Evolutionary conservation across 2,329 filamentous ascomycete genomes (phyloP).

Genomic region (Fusarium sp.): DNA sequence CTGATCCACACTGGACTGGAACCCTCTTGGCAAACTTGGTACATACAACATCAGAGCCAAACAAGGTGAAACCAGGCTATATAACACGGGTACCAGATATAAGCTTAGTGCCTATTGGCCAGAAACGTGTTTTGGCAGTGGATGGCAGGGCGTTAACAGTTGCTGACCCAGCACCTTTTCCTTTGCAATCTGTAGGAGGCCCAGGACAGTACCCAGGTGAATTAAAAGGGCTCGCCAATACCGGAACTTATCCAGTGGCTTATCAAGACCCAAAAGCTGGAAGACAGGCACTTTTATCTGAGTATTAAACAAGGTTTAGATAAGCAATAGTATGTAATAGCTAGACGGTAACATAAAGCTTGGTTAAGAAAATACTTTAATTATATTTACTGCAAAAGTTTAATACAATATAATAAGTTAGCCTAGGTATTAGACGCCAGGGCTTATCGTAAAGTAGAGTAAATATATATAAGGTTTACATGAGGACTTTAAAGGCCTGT

Average conservation of each 20-base stretch:
- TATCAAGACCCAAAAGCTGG: background rate
- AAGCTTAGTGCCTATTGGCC: background rate
- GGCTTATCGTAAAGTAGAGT: too few relatives aligned
- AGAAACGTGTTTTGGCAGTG: background rate
- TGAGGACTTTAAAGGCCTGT: too few relatives aligned
- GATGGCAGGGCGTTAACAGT: background rate
- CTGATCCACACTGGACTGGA: conserved; percentile 26
- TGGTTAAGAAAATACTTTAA: too few relatives aligned
- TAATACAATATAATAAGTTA: too few relatives aligned
- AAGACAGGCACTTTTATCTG: background rate
- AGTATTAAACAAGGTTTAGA: background rate
- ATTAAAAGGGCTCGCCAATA: background rate
- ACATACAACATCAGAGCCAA: conserved; percentile 1
- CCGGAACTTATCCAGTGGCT: background rate
- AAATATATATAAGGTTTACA: too few relatives aligned
- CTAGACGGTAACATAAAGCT: too few relatives aligned
- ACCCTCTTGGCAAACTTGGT: conserved; percentile 21
- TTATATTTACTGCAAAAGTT: too few relatives aligned
- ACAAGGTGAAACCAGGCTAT: conserved; percentile 12
- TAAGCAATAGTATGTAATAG: too few relatives aligned
- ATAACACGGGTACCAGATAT: background rate
- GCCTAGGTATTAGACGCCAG: too few relatives aligned
- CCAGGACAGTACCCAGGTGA: background rate
- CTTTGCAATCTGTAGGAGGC: background rate
- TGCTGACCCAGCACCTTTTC: background rate